Conservation (phyloP, 192 early-diverging fungal species). For the Coemansia reversa region DNA sequence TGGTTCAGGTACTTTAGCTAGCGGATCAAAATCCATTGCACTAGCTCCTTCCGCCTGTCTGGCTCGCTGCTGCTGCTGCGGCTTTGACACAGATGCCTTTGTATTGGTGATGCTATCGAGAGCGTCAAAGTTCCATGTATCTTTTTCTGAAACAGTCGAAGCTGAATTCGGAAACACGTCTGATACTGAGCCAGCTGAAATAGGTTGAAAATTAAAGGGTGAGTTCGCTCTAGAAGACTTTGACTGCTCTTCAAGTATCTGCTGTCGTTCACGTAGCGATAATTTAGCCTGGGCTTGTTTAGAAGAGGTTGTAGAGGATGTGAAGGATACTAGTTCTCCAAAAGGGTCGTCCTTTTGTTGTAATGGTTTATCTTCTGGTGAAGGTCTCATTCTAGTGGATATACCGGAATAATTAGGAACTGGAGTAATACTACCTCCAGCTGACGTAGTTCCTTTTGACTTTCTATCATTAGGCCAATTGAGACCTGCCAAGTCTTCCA, state of each 20-base stretch:
- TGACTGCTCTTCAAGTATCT: constrained; percentile 29
- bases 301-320: constrained; percentile 14
- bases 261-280: constrained; percentile 49
- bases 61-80: constrained; percentile 12
- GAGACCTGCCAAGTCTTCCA: constrained; percentile 43
- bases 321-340: constrained; percentile 52
- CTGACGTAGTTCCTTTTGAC: neutral
- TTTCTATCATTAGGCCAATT: constrained; percentile 22
- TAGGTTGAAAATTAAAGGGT: constrained; percentile 17
- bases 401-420: constrained; percentile 42
- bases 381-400: constrained; percentile 1
- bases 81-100: constrained; percentile 16
- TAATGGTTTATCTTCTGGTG: constrained; percentile 2
- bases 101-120: constrained; percentile 27
- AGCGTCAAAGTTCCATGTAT: constrained; percentile 51
- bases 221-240: constrained; percentile 19
- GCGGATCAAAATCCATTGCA: constrained; percentile 43
- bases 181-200: neutral
- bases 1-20: neutral
- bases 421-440: constrained; percentile 2
- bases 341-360: constrained; percentile 45
- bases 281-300: constrained; percentile 30
- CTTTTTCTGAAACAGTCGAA: constrained; percentile 4
- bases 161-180: constrained; percentile 8
- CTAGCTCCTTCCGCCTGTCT: constrained; percentile 6